phyloP scores from a whole-genome alignment of 805 yeast species.

The Ogataea methylovora region DNA sequence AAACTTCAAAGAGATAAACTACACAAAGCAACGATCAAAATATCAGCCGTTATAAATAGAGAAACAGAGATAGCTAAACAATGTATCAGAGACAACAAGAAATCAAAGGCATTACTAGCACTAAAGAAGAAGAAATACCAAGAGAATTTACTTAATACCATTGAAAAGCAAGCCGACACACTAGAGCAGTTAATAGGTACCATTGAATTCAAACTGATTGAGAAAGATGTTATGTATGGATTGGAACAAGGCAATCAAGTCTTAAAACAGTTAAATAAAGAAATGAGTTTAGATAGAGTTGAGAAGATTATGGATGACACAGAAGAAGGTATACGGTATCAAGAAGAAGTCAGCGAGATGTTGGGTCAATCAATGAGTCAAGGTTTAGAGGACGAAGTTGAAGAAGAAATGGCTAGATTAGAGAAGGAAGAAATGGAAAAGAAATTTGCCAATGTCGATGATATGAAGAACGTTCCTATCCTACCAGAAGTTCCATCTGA shows the following conservation, averaged over 20 bases:
- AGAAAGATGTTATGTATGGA: constrained; percentile 76
- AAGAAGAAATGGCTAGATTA: constrained; percentile 48
- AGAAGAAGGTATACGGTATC: constrained; percentile 74
- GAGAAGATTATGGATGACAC: constrained; percentile 79
- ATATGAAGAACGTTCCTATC: constrained; percentile 7
- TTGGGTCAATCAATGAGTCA: constrained; percentile 36
- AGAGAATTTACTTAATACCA: constrained; percentile 56
- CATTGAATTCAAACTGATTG: constrained; percentile 85
- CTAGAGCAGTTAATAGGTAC: constrained; percentile 71
- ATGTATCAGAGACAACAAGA: constrained; percentile 45
- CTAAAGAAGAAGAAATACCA: constrained; percentile 79
- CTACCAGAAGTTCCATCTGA: constrained; percentile 25
- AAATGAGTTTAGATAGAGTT: constrained; percentile 70
- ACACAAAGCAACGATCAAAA: constrained; percentile 58
- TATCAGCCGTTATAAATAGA: constrained; percentile 46
- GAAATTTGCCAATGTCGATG: constrained; percentile 6
- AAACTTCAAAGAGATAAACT: constrained; percentile 85
- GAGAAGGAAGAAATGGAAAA: constrained; percentile 35
- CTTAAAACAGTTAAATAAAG: constrained; percentile 66
- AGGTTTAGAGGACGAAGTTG: constrained; percentile 54
- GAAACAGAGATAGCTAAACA: constrained; percentile 58
- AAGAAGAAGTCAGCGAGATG: constrained; percentile 59
- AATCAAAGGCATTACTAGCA: constrained; percentile 57
- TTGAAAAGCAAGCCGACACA: constrained; percentile 71
- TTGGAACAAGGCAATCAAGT: constrained; percentile 74